Conservation (phyloP, 2,329 filamentous ascomycete species). For the Grosmannia huntii region DNA sequence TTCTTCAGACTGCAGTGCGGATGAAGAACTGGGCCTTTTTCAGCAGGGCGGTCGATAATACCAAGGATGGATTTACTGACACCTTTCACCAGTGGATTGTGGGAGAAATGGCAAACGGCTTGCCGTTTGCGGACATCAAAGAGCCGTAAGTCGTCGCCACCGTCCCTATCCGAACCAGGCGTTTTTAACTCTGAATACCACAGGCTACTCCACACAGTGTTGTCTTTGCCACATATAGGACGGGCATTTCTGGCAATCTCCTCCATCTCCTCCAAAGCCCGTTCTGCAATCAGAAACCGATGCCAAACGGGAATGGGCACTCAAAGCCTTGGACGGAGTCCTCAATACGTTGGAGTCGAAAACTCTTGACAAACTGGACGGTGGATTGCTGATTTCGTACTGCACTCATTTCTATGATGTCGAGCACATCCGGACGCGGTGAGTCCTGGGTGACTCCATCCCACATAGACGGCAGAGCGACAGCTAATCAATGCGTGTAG, state of each 20-base stretch:
- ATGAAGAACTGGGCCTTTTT: neutral
- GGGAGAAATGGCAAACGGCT: neutral
- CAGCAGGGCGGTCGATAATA: neutral
- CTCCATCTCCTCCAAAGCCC: neutral
- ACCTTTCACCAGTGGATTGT: neutral
- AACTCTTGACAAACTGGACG: neutral
- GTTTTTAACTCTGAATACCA: neutral
- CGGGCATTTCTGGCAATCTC: neutral
- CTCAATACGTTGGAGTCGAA: neutral
- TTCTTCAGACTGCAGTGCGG: neutral
- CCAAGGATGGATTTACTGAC: neutral
- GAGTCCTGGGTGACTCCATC: neutral
- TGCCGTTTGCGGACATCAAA: conserved; percentile 1
- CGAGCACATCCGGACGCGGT: conserved; percentile 1
- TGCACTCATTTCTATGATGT: neutral
- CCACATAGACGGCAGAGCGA: too few relatives aligned
- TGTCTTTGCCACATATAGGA: neutral
- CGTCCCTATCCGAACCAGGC: neutral
- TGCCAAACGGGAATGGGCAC: neutral
- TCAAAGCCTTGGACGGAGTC: neutral
- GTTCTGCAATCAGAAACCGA: neutral
- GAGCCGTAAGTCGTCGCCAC: neutral
- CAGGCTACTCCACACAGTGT: neutral
- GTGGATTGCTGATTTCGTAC: neutral
- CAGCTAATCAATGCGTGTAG: neutral